Evolutionary conservation across 257 asterid species (phyloP), one percentile per base, ranked within the genome.

Genomic region (Paulownia fortunei): DNA sequence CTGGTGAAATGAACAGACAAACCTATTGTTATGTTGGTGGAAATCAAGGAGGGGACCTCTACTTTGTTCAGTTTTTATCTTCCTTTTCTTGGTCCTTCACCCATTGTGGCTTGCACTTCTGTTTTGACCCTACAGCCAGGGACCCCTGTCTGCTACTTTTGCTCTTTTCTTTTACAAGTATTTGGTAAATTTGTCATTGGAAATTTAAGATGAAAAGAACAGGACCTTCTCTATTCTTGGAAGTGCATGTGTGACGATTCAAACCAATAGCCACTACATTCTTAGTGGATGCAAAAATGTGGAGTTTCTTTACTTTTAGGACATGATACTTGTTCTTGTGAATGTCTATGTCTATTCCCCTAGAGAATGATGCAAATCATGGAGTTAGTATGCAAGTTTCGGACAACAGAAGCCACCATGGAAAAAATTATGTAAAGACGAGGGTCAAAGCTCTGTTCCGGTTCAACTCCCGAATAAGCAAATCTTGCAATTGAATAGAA

Each of bases 131-230:
- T 36, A 82, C 81, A 78, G 5, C 46, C 54, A 18, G 82, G 87
- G 87, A 82, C 85, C 87, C 73, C 64, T 84, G 88, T 82, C 87
- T 76, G 37, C 85, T 64, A 30, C 80, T 67, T 80, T 72, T 66
- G 72, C 70, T 46, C 36, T n/a, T 52, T 26, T 67, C 62, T 37
- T 69, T n/a, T 58, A 69, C 72, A 74, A 62, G 26, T 69, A 13
- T 60, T 34, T 56, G 32, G 62, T 58, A 56, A 39, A 49, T 64
- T 73, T 77, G 69, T 80, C 60, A 12, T 69, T 62, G 41, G 8
- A 24, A 78, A 70, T 77, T 80, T 78, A 79, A 80, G 70, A 65
- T 73, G 87, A 87, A 80, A 84, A 84, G 5, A 74, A 84, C 91
- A 15, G 3, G 73, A 72, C 88, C 56, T 79, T 87, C 72, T 47